These are phyloP conservation scores for Tephrocybe rancida DNA, from an alignment of 768 basidiomycete species.

Conservation along the genomic window DNA sequence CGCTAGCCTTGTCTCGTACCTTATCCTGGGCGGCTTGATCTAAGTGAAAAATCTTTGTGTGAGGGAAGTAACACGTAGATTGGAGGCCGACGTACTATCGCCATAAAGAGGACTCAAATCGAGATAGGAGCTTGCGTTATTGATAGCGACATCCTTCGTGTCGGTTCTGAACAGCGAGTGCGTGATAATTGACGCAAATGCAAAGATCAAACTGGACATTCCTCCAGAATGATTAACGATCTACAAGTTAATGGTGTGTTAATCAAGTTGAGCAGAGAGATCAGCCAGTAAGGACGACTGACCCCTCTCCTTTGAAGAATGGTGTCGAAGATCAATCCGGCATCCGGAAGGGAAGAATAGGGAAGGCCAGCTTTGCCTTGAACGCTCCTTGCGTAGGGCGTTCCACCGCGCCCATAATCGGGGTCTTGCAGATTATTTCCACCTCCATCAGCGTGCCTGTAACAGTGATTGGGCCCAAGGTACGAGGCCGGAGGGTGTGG, in stretches of 20 bases:
- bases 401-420: constrained; percentile 50
- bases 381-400: constrained; percentile 55
- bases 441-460: constrained; percentile 50
- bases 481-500: constrained; percentile 48
- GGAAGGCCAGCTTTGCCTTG: constrained; percentile 43
- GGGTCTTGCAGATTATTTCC: constrained; percentile 48
- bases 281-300: constrained; percentile 9
- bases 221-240: constrained; percentile 47
- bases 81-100: constrained; percentile 37
- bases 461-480: constrained; percentile 35
- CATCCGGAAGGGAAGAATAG: constrained; percentile 48
- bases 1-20: constrained; percentile 47
- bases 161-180: constrained; percentile 61
- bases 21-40: constrained; percentile 38
- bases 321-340: constrained; percentile 62
- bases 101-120: constrained; percentile 60
- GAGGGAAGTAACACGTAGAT: too few species aligned
- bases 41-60: too few species aligned
- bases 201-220: constrained; percentile 58
- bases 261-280: too few species aligned
- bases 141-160: constrained; percentile 41
- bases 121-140: constrained; percentile 54
- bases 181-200: constrained; percentile 61
- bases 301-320: constrained; percentile 46
- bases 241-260: background rate